phyloP scores from a whole-genome alignment of 768 basidiomycete species.

The Tulasnella sp. region DNA sequence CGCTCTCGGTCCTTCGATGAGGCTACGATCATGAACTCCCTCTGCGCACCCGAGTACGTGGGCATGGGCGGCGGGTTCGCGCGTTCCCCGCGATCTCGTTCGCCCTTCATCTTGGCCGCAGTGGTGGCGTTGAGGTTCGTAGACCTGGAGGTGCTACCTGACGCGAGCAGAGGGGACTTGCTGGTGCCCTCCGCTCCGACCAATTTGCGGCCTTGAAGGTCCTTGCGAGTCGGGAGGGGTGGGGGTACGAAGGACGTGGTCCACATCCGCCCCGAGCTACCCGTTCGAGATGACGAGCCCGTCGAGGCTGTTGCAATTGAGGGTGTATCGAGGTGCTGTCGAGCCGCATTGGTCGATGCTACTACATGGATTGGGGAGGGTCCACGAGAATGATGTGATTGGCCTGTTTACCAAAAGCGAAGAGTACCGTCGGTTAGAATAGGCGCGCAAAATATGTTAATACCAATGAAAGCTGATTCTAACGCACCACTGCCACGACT shows the following conservation, averaged over 20 bases:
- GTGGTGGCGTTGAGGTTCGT: neutral
- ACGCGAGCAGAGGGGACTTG: neutral
- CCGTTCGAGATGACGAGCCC: slow-evolving; percentile 1
- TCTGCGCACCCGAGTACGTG: slow-evolving; percentile 18
- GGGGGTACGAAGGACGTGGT: slow-evolving; percentile 17
- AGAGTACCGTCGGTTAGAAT: neutral
- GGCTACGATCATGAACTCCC: slow-evolving; percentile 18
- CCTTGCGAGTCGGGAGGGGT: neutral
- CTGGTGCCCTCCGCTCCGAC: slow-evolving; percentile 15
- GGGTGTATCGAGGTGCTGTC: neutral
- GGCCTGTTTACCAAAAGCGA: neutral
- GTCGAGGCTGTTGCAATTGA: slow-evolving; percentile 16
- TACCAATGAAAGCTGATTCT: neutral
- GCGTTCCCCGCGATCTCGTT: neutral
- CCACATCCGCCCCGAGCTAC: slow-evolving; percentile 17
- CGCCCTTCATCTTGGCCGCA: slow-evolving; percentile 2
- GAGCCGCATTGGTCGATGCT: neutral
- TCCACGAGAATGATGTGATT: neutral
- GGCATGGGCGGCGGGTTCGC: slow-evolving; percentile 18
- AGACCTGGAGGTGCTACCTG: neutral
- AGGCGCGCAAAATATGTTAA: neutral
- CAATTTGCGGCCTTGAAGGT: neutral
- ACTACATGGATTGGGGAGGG: neutral
- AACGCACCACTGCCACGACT: slow-evolving; percentile 6
- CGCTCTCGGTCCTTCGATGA: slow-evolving; percentile 14